Percentiles rank a stretch among this genome's conserved stretches.
These are phyloP conservation scores for Saccharomyces jurei DNA, from an alignment of 805 yeast genomes.

Conservation along the genomic window DNA sequence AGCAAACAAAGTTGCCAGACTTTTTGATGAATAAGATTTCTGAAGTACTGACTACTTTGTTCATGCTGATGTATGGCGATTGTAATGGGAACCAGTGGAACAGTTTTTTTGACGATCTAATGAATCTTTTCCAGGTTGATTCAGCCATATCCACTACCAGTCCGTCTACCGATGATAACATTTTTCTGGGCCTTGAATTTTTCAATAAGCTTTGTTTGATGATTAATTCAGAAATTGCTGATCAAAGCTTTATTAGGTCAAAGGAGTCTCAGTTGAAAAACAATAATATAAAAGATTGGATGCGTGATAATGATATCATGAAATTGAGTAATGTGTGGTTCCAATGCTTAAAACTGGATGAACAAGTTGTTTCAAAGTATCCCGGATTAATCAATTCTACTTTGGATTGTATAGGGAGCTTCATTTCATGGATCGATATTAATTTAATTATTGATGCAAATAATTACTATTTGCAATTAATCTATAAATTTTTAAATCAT, in stretches of 20 bases:
- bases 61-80: slow-evolving; percentile 28
- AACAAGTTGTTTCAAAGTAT: slow-evolving; percentile 16
- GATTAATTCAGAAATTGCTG: slow-evolving; percentile 89
- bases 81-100: slow-evolving; percentile 26
- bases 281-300: slow-evolving; percentile 68
- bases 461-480: slow-evolving; percentile 42
- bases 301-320: slow-evolving; percentile 70
- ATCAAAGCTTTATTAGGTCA: slow-evolving; percentile 70
- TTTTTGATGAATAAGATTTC: slow-evolving; percentile 29
- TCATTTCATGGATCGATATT: slow-evolving; percentile 90
- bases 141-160: slow-evolving; percentile 3
- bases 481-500: slow-evolving; percentile 50
- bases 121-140: slow-evolving; percentile 18
- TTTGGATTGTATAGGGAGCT: slow-evolving; percentile 68
- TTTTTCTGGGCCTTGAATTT: slow-evolving; percentile 51
- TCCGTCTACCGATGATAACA: slow-evolving; percentile 19
- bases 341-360: slow-evolving; percentile 27
- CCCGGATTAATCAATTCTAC: slow-evolving; percentile 14
- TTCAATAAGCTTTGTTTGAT: slow-evolving; percentile 64
- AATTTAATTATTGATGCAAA: slow-evolving; percentile 53
- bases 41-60: slow-evolving; percentile 27
- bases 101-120: slow-evolving; percentile 26
- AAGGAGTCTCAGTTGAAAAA: slow-evolving; percentile 57
- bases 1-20: slow-evolving; percentile 15
- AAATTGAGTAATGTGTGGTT: slow-evolving; percentile 61